phyloP scores from a whole-genome alignment of 148 eudicot genomes.

The Oxyria digyna region DNA sequence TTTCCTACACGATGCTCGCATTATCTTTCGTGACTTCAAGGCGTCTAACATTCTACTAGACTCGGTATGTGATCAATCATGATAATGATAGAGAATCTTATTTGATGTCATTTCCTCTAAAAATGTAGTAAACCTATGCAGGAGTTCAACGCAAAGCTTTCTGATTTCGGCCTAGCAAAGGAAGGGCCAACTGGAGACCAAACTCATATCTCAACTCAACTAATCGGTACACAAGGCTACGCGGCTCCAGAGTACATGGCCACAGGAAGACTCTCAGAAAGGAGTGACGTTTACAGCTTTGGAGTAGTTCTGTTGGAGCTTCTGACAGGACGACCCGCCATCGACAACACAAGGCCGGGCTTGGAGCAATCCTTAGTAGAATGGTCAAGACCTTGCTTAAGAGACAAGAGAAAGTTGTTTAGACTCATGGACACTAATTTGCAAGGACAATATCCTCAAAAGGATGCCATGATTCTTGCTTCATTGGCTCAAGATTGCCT shows the following conservation, averaged over 20 bases:
- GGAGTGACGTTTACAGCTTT: conserved; percentile 70
- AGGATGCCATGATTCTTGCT: conserved; percentile 47
- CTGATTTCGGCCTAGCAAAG: conserved; percentile 69
- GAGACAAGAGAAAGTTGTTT: conserved; percentile 47
- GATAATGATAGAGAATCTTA: too few species aligned
- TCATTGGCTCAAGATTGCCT: conserved; percentile 42
- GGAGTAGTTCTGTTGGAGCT: conserved; percentile 70
- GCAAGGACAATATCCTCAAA: conserved; percentile 73
- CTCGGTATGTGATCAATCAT: conserved; percentile 19
- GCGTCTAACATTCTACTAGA: conserved; percentile 54
- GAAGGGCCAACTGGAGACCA: conserved; percentile 67
- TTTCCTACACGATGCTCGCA: conserved; percentile 56
- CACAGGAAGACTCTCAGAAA: conserved; percentile 57
- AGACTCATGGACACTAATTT: conserved; percentile 69
- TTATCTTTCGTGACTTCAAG: conserved; percentile 62
- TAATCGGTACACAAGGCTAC: conserved; percentile 74
- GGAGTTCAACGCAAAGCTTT: conserved; percentile 57
- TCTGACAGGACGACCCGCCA: conserved; percentile 59
- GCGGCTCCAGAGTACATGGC: conserved; percentile 72
- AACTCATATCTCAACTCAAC: conserved; percentile 69
- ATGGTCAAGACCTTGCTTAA: conserved; percentile 64
- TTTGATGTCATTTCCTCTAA: too few species aligned
- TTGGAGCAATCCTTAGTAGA: conserved; percentile 59
- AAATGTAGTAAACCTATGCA: conserved; percentile 7
- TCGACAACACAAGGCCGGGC: conserved; percentile 42